phyloP scores from a whole-genome alignment of 108 stramenopile species.

The Skeletonema potamos region DNA sequence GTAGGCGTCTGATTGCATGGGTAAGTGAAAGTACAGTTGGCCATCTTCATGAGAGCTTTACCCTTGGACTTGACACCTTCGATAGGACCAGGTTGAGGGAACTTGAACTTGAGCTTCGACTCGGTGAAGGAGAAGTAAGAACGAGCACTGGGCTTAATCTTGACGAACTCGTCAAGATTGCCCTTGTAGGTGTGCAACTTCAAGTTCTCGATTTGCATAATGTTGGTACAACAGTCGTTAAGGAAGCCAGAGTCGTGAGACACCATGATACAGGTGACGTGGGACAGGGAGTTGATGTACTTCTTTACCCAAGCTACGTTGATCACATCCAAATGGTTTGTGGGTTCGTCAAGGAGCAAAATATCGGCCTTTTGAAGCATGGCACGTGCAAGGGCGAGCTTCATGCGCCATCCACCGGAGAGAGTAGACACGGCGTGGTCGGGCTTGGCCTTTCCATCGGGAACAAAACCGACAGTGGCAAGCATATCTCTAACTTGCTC shows the following conservation, averaged over 20 bases:
- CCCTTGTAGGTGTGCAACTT: slow-evolving; percentile 97
- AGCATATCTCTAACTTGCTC: slow-evolving; percentile 90
- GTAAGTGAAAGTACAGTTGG: slow-evolving; percentile 97
- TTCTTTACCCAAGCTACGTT: slow-evolving; percentile 99
- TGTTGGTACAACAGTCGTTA: slow-evolving; percentile 99
- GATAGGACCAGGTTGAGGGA: slow-evolving; percentile 96
- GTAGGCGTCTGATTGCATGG: slow-evolving; percentile 93
- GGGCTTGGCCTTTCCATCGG: slow-evolving; percentile 96
- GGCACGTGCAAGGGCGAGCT: slow-evolving; percentile 97
- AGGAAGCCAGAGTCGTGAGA: slow-evolving; percentile 99
- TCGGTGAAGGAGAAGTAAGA: slow-evolving; percentile 95
- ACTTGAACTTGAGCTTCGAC: slow-evolving; percentile 95
- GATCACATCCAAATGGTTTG: slow-evolving; percentile 99
- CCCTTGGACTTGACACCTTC: slow-evolving; percentile 99
- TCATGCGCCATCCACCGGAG: slow-evolving; percentile 99
- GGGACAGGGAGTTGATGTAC: slow-evolving; percentile 95
- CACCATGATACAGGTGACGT: slow-evolving; percentile 98
- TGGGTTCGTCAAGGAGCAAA: slow-evolving; percentile 98
- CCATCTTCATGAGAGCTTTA: slow-evolving; percentile 99
- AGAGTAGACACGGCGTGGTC: slow-evolving; percentile 97
- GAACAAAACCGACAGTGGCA: slow-evolving; percentile 94
- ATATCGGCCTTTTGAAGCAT: slow-evolving; percentile 99
- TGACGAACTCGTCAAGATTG: slow-evolving; percentile 98
- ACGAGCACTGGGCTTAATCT: slow-evolving; percentile 94
- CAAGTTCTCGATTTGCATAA: slow-evolving; percentile 96